Evolutionary conservation across 208 protist genomes (phyloP).

Genomic region (Wallacemonas sp.): DNA sequence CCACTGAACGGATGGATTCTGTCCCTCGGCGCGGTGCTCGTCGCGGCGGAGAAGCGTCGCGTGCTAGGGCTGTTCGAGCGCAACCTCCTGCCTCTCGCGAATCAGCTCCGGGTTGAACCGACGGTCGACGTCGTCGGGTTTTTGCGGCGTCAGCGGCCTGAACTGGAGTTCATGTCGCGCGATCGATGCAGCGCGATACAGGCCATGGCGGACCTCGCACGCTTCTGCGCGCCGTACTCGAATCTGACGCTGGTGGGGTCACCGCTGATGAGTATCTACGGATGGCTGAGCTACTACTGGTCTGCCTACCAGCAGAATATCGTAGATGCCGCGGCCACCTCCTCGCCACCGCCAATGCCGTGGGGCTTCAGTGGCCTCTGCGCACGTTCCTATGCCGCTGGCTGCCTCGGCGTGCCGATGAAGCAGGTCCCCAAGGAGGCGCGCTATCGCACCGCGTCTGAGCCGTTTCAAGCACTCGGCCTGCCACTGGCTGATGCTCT

Average conservation of each 20-base stretch:
- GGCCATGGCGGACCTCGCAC: conserved; percentile 18
- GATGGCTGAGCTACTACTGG: conserved; percentile 32
- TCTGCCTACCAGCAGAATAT: conserved; percentile 1
- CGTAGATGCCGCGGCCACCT: not conserved
- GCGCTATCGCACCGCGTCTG: conserved; percentile 8
- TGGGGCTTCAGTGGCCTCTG: conserved; percentile 34
- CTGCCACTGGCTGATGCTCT: conserved; percentile 25
- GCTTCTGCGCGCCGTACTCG: conserved; percentile 24
- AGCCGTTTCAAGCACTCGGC: conserved; percentile 7
- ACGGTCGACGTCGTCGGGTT: conserved; percentile 15
- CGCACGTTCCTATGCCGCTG: conserved; percentile 19
- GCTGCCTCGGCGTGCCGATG: conserved; percentile 17
- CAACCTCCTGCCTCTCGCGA: conserved; percentile 9
- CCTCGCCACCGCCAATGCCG: conserved; percentile 12
- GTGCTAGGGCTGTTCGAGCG: conserved; percentile 14
- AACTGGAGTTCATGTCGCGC: conserved; percentile 23
- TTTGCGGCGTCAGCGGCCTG: conserved; percentile 20
- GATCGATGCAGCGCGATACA: not conserved
- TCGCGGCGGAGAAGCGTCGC: conserved; percentile 11
- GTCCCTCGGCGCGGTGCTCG: conserved; percentile 19
- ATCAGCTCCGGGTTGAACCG: not conserved
- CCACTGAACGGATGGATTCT: conserved; percentile 31
- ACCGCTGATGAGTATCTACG: conserved; percentile 28
- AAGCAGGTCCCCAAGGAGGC: conserved; percentile 1
- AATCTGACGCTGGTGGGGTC: conserved; percentile 26